Evolutionary conservation across 768 basidiomycete genomes (phyloP), one percentile per base, ranked within the genome.

Genomic region (Tulasnella sp.): DNA sequence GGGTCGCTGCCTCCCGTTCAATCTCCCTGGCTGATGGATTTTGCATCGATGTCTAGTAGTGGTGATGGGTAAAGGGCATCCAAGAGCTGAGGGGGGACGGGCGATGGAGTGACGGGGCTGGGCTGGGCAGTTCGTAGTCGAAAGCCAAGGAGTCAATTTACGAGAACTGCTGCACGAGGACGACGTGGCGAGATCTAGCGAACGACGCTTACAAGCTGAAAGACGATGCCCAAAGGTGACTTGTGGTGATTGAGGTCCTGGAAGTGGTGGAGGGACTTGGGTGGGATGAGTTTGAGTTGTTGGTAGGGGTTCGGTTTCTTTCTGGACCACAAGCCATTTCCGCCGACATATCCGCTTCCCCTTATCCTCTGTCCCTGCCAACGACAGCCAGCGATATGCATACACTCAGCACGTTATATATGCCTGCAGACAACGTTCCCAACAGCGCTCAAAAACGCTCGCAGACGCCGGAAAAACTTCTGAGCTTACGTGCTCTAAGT

Each of bases 1-100:
- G 89, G 64, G 93, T 92, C 85, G 96, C 93, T 60, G 95, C 93
- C 88, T 96, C 94, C 83, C 94, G 92, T 87, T 96, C 95, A 85
- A 92, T 91, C 83, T 93, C 90, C 40, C 93, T 46, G 2, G 82
- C 44, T 40, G 81, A 75, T 76, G 81, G 81, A 48, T 82, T 69
- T 37, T 82, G 82, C 82, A 82, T 82, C 28, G 28, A 40, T 64
- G 41, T 50, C 46, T 72, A 80, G 79, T 75, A 75, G 64, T 69
- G 3, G 28, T 69, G 64, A 28, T 75, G 40, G 41, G 24, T n/a
- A 48, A 75, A 42, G 40, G 40, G 74, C 74, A 75, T 75, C 41
- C 74, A 75, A 42, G 20, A 44, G 74, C 40, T 75, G 37, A 20
- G 34, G 73, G 37, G 46, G 31, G 28, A 73, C 18, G 14, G 74